A percentile compares a stretch with the other conserved stretches of the same genome.
Conservation (phyloP, 768 basidiomycete species). For the Filobasidium wieringae region DNA sequence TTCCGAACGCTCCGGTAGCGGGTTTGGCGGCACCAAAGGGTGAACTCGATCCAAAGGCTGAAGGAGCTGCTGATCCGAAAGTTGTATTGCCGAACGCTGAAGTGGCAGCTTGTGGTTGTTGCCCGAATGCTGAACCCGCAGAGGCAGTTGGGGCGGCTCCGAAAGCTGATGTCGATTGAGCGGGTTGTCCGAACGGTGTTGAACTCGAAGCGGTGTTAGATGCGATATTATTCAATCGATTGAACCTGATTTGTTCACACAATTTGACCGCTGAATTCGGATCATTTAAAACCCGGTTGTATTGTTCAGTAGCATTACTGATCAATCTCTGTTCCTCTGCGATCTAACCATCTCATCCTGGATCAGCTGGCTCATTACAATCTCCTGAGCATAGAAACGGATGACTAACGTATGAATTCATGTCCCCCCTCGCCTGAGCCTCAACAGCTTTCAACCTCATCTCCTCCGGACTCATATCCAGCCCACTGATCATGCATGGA, state of each 20-base stretch:
- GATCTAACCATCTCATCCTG: neutral
- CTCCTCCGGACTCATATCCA: constrained; percentile 71
- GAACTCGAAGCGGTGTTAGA: neutral
- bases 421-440: constrained; percentile 49
- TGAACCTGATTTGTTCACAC: constrained; percentile 1
- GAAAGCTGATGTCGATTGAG: neutral
- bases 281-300: constrained; percentile 1
- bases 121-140: constrained; percentile 1
- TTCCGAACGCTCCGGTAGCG: neutral
- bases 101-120: neutral
- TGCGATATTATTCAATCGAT: neutral
- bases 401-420: constrained; percentile 56
- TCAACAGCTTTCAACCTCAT: constrained; percentile 54
- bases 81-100: constrained; percentile 4
- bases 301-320: neutral
- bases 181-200: neutral
- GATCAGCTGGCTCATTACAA: neutral
- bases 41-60: constrained; percentile 1
- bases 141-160: neutral
- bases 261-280: constrained; percentile 1
- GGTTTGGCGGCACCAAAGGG: neutral
- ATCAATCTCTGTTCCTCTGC: constrained; percentile 10
- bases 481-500: constrained; percentile 50
- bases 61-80: neutral
- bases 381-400: neutral